Percentiles rank a stretch among this genome's conserved stretches.
phyloP scores from a whole-genome alignment of 1,284 basidiomycete genomes.

The Schizophyllum commune region DNA sequence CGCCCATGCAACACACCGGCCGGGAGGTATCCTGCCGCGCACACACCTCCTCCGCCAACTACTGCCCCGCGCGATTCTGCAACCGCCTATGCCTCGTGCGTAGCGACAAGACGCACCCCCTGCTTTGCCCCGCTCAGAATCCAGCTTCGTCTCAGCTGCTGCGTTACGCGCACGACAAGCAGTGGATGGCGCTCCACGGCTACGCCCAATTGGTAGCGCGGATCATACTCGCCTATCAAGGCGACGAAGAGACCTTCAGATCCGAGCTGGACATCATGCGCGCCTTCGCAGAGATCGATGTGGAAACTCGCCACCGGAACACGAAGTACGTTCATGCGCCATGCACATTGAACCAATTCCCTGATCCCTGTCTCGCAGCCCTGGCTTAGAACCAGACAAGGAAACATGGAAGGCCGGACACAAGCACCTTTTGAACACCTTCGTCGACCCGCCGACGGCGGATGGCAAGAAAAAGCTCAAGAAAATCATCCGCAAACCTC shows the following conservation, averaged over 20 bases:
- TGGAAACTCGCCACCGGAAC: constrained; percentile 54
- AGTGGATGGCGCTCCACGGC: constrained; percentile 75
- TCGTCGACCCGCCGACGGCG: constrained; percentile 22
- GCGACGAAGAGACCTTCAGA: constrained; percentile 32
- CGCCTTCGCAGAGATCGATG: constrained; percentile 52
- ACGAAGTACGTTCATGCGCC: constrained; percentile 10
- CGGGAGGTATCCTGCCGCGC: constrained; percentile 17
- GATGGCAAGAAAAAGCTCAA: constrained; percentile 31
- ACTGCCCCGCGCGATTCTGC: constrained; percentile 69
- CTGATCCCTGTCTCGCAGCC: constrained; percentile 9
- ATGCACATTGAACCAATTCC: not conserved
- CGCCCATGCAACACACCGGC: constrained; percentile 36
- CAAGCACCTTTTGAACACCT: constrained; percentile 47
- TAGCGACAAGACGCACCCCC: constrained; percentile 54
- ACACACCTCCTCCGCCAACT: constrained; percentile 13
- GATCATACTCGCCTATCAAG: constrained; percentile 51
- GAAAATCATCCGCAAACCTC: constrained; percentile 46
- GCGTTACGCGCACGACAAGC: constrained; percentile 45
- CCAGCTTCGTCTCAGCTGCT: constrained; percentile 56
- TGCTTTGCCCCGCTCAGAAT: constrained; percentile 73
- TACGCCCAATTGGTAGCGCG: constrained; percentile 59
- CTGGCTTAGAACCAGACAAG: constrained; percentile 45
- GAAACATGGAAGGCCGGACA: constrained; percentile 58
- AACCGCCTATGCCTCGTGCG: constrained; percentile 66
- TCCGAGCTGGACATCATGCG: constrained; percentile 44